phyloP scores from a whole-genome alignment of 2,329 filamentous ascomycete species.

The Trichoderma harzianum region DNA sequence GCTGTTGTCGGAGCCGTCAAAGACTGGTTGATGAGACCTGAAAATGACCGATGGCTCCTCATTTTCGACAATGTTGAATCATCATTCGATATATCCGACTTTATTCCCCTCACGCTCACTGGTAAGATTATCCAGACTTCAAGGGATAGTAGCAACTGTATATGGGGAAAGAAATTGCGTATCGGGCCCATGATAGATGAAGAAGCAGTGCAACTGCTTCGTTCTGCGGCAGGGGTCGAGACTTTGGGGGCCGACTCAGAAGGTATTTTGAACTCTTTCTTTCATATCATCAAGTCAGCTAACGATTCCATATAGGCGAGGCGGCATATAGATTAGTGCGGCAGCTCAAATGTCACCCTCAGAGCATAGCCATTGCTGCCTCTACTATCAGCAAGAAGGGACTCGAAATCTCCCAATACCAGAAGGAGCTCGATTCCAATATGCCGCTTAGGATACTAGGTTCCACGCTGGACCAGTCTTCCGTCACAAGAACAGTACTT shows the following conservation, averaged over 20 bases:
- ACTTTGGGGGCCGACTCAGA: slow-evolving; percentile 7
- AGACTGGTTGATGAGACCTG: slow-evolving; percentile 28
- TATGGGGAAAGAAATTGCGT: slow-evolving; percentile 24
- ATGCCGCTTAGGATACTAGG: slow-evolving; percentile 20
- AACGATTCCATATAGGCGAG: slow-evolving; percentile 5
- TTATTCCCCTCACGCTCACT: slow-evolving; percentile 26
- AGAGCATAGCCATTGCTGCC: slow-evolving; percentile 23
- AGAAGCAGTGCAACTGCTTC: slow-evolving; percentile 23
- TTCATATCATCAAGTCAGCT: no score
- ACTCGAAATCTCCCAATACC: slow-evolving; percentile 21
- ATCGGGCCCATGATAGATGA: slow-evolving; percentile 24
- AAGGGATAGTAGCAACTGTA: slow-evolving; percentile 23
- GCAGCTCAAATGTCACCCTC: slow-evolving; percentile 23
- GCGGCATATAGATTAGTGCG: slow-evolving; percentile 22
- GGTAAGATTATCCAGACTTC: slow-evolving; percentile 27
- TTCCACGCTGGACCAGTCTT: slow-evolving; percentile 26
- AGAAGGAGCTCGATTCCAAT: slow-evolving; percentile 15
- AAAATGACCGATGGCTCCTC: slow-evolving; percentile 27
- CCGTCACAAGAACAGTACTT: slow-evolving; percentile 24
- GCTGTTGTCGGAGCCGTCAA: slow-evolving; percentile 27
- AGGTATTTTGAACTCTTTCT: slow-evolving; percentile 11
- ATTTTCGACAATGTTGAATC: slow-evolving; percentile 27
- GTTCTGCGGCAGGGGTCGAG: slow-evolving; percentile 15
- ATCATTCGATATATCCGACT: slow-evolving; percentile 26
- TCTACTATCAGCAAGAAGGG: slow-evolving; percentile 25